Conservation (phyloP, 441 rosid genomes). For the Populus tomentosa region DNA sequence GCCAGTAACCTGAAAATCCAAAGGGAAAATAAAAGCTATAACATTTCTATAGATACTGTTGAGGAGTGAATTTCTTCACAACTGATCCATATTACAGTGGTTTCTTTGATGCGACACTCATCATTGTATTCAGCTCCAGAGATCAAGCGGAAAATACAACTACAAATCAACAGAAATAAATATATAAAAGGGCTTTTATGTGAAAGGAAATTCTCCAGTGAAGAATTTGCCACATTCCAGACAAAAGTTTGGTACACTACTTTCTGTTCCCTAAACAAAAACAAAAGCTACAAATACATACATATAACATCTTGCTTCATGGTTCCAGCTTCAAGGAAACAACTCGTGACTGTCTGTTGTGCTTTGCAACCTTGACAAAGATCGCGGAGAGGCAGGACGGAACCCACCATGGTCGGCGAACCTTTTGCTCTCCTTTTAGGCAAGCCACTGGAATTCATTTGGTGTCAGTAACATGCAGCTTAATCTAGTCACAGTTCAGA, state of each 20-base stretch:
- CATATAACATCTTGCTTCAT: slow-evolving; percentile 46
- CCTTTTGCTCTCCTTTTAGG: slow-evolving; percentile 95
- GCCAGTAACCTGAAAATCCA: neutral
- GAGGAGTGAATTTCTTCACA: slow-evolving; percentile 14
- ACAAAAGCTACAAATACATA: slow-evolving; percentile 49
- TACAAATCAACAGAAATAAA: slow-evolving; percentile 29
- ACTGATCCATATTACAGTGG: slow-evolving; percentile 21
- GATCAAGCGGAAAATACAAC: slow-evolving; percentile 19
- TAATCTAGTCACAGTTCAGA: neutral
- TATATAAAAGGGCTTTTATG: slow-evolving; percentile 18
- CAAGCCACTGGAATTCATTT: slow-evolving; percentile 68
- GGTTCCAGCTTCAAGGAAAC: slow-evolving; percentile 98
- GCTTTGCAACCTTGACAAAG: slow-evolving; percentile 81
- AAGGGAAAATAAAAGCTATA: neutral
- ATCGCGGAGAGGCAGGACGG: slow-evolving; percentile 81
- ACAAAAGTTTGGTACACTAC: slow-evolving; percentile 27
- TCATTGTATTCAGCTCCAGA: slow-evolving; percentile 18
- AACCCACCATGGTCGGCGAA: slow-evolving; percentile 98
- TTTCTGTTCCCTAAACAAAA: slow-evolving; percentile 30
- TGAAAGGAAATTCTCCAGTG: slow-evolving; percentile 29
- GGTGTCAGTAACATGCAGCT: slow-evolving; percentile 9
- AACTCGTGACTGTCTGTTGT: slow-evolving; percentile 91
- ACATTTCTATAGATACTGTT: neutral
- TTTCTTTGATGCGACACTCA: slow-evolving; percentile 22
- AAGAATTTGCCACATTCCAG: slow-evolving; percentile 34